These are phyloP conservation scores for Symmetrospora coprosmae DNA, from an alignment of 768 basidiomycete species.

Conservation along the genomic window DNA sequence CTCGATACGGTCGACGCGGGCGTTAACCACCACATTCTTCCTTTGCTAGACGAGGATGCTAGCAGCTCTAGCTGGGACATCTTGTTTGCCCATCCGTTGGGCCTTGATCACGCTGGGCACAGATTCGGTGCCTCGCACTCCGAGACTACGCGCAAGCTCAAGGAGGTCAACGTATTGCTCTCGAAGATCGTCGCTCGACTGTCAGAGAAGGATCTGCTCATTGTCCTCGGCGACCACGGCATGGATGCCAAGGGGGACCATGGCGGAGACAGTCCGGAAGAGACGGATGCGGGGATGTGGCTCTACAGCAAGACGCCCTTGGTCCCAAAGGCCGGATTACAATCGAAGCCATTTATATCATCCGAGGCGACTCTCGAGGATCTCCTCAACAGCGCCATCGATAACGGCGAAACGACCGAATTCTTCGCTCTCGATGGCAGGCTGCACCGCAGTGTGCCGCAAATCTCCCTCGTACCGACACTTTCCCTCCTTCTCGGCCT, in stretches of 20 bases:
- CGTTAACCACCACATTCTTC: constrained; percentile 68
- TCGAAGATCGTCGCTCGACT: constrained; percentile 54
- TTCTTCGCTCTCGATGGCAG: background rate
- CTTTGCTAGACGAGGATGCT: constrained; percentile 44
- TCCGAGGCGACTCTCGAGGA: background rate
- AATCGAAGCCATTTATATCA: background rate
- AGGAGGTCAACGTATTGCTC: constrained; percentile 74
- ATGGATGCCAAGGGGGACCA: constrained; percentile 94
- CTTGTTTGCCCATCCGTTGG: constrained; percentile 80
- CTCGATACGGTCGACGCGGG: constrained; percentile 89
- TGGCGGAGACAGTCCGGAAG: constrained; percentile 73
- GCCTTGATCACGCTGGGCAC: constrained; percentile 93
- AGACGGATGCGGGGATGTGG: constrained; percentile 79
- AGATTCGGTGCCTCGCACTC: constrained; percentile 78
- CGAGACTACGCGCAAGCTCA: constrained; percentile 68
- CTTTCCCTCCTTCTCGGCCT: constrained; percentile 77
- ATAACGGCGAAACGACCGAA: background rate
- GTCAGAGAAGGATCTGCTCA: constrained; percentile 67
- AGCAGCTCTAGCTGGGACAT: constrained; percentile 54
- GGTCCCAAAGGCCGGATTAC: background rate
- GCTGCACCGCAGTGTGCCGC: constrained; percentile 53
- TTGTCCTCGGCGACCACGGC: constrained; percentile 89
- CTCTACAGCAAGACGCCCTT: constrained; percentile 46
- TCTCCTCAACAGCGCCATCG: background rate
- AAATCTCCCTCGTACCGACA: constrained; percentile 84